These are phyloP conservation scores for Penicillium odoratum DNA, from an alignment of 495 filamentous ascomycete genomes.

Conservation along the genomic window DNA sequence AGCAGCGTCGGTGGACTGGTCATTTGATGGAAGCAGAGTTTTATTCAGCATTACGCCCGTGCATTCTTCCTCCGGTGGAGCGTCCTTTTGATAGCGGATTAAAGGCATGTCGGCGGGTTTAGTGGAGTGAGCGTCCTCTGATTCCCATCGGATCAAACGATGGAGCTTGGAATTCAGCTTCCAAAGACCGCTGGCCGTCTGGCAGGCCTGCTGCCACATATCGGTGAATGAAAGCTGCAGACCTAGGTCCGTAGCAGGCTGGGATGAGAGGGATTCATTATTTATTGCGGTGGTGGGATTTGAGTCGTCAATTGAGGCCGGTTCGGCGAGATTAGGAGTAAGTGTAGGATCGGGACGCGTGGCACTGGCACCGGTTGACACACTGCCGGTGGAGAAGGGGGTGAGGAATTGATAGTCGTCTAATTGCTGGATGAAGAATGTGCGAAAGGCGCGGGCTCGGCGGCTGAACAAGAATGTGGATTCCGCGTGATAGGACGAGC, in stretches of 20 bases:
- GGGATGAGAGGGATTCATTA: slow-evolving; percentile 8
- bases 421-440: slow-evolving; percentile 33
- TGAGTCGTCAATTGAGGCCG: slow-evolving; percentile 16
- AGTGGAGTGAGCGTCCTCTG: slow-evolving; percentile 9
- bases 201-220: slow-evolving; percentile 42
- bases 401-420: slow-evolving; percentile 32
- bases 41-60: slow-evolving; percentile 7
- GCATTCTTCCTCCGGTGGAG: not conserved
- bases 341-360: slow-evolving; percentile 10
- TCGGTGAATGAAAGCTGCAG: slow-evolving; percentile 14
- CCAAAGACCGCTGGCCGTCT: slow-evolving; percentile 16
- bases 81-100: not conserved
- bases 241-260: not conserved
- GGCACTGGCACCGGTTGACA: slow-evolving; percentile 10
- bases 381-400: slow-evolving; percentile 26
- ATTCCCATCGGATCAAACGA: slow-evolving; percentile 3
- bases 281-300: slow-evolving; percentile 3
- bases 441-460: slow-evolving; percentile 36
- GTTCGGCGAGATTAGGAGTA: slow-evolving; percentile 17
- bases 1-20: slow-evolving; percentile 30
- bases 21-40: slow-evolving; percentile 13
- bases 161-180: slow-evolving; percentile 4
- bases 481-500: slow-evolving; percentile 20
- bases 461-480: slow-evolving; percentile 32
- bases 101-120: not conserved